Base-by-base conservation (phyloP, 176 grass and related monocot genomes). In the Melocanna baccifera region DNA sequence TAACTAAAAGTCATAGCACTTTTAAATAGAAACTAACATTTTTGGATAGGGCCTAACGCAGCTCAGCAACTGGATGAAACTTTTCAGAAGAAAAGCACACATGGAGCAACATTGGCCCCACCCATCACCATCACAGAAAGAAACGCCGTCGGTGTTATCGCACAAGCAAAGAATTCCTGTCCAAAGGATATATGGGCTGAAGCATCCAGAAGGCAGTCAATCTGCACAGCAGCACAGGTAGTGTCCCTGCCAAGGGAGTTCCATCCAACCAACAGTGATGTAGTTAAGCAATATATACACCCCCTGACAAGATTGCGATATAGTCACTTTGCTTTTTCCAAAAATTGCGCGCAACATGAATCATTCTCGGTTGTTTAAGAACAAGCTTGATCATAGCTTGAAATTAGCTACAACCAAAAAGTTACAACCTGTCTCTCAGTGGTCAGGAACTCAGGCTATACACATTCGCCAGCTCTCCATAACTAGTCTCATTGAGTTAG, bases 81-180 rank as follows among this genome's bases (percentile, higher is more conserved):
- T 28, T 57, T 34, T 37, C 25, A 6, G 15, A 61, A 78, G 39
- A 61, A 61, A 37, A 26, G 47, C 46, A 28, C 9, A 40, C 75
- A 6, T 26, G 23, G 22, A 57, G 14, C 75, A 79, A 50, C 41
- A 12, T 67, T 34, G 40, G 25, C 62, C 1, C 51, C 41, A 34
- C 5, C 48, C 48, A 68, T 87, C 85, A 22, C 62, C 47, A n/a
- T 84, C 56, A 78, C n/a, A 51, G 0, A 53, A 32, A 62, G 42
- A 73, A 7, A 29, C 69, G 18, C 3, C 19, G 30, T 75, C 19
- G 55, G 10, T 13, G 9, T 8, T 46, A 9, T 41, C 20, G 12
- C 39, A 29, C 29, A 12, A 56, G 18, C 78, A 56, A 25, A 40
- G 5, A 19, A 41, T 16, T 22, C 15, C n/a, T 20, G 16, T 55